Conservation (phyloP, 305 asterid genomes). For the Caryopteris hybrid region DNA sequence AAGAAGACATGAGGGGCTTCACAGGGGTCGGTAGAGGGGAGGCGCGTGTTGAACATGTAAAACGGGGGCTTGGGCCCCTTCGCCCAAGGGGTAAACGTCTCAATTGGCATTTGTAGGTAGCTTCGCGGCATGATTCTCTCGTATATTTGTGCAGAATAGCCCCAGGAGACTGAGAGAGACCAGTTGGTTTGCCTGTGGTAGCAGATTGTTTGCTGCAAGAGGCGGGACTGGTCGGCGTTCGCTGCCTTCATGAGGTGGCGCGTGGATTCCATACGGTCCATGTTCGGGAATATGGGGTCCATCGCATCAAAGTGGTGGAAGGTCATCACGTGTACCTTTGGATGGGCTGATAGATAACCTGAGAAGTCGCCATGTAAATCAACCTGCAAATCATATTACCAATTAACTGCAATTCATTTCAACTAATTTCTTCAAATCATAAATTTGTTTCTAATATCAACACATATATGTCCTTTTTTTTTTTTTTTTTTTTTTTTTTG, state of each 20-base stretch:
- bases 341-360: conserved; percentile 60
- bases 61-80: conserved; percentile 27
- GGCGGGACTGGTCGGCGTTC: conserved; percentile 50
- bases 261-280: conserved; percentile 35
- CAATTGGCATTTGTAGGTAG: conserved; percentile 52
- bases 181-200: conserved; percentile 38
- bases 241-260: conserved; percentile 72
- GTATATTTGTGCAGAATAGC: conserved; percentile 66
- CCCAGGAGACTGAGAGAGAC: conserved; percentile 67
- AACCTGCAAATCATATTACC: conserved; percentile 44
- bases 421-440: too few relatives aligned
- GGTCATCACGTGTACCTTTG: conserved; percentile 49
- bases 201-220: conserved; percentile 72
- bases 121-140: conserved; percentile 54
- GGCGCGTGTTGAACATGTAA: conserved; percentile 64
- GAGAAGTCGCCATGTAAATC: conserved; percentile 60
- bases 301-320: conserved; percentile 62
- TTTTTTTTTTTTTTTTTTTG: too few relatives aligned
- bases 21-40: conserved; percentile 32
- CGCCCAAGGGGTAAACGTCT: conserved; percentile 53
- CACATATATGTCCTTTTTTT: too few relatives aligned
- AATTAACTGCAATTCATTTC: too few relatives aligned
- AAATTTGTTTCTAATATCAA: too few relatives aligned
- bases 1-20: conserved; percentile 55
- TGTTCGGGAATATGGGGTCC: conserved; percentile 57